A percentile compares a stretch with the other conserved stretches of the same genome.
These are phyloP conservation scores for Bruguiera sexangula DNA, from an alignment of 345 rosid species.

Conservation along the genomic window DNA sequence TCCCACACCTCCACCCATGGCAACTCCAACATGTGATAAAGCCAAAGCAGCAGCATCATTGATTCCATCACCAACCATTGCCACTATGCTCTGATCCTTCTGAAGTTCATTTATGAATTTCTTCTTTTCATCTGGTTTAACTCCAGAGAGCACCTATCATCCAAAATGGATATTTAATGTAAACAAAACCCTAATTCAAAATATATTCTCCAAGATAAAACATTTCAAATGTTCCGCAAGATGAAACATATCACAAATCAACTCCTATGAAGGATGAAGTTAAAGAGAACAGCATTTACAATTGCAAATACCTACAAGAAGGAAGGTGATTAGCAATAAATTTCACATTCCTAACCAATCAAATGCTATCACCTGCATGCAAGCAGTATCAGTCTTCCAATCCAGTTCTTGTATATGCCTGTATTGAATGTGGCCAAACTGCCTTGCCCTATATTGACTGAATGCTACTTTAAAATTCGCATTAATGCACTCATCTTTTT, in stretches of 20 bases:
- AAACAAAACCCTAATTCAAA: background rate
- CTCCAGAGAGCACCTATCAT: slow-evolving; percentile 72
- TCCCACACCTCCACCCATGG: slow-evolving; percentile 94
- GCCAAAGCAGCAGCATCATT: slow-evolving; percentile 98
- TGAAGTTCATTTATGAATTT: slow-evolving; percentile 70
- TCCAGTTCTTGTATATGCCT: no score
- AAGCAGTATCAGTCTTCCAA: background rate
- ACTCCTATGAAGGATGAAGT: background rate
- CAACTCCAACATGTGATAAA: slow-evolving; percentile 81
- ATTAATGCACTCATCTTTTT: no score
- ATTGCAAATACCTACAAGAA: background rate
- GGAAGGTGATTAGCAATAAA: background rate
- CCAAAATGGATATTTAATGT: slow-evolving; percentile 6
- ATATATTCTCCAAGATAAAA: background rate
- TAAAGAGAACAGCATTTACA: background rate
- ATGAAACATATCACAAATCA: background rate
- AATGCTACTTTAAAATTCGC: no score
- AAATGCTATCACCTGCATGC: background rate
- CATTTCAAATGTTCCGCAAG: background rate
- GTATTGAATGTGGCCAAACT: no score
- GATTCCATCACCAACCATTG: slow-evolving; percentile 98
- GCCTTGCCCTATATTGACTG: no score
- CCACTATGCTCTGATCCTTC: slow-evolving; percentile 63
- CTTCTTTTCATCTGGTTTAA: slow-evolving; percentile 80
- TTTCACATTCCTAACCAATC: background rate